Base-by-base conservation (phyloP, 2,329 filamentous ascomycete genomes). In the Calonectria crousiana region DNA sequence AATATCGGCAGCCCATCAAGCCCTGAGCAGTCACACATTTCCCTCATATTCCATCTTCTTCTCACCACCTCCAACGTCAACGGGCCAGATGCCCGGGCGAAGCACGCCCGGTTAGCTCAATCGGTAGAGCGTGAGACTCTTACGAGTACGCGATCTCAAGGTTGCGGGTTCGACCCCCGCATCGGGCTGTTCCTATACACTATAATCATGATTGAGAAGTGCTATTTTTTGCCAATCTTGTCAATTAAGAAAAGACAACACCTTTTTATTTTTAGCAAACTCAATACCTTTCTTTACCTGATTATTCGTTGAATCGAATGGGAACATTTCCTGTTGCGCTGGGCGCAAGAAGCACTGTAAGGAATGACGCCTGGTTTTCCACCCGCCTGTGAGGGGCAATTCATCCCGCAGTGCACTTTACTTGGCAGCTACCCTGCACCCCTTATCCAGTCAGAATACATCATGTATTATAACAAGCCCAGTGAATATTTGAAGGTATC, bases 51-150 rank as follows among this genome's bases (percentile, higher is more conserved):
- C 44, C 34, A 26, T 14, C 6, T 44, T 51, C 64, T 70, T 20
- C 11, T 23, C 14, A 3, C 5, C 6, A 5, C 26, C 34, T 36
- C 26, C 53, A 68, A 53, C 53, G 64, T 36, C 53, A 23, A 64
- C 47, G 64, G 58, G 66, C 49, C n/a, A 58, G 32, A 49, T 30
- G 86, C 85, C 86, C 87, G 88, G 89, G 89, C 87, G 86, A 88
- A 83, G 84, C 70, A 71, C 71, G 77, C 77, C 77, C 76, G 80
- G 79, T 79, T 81, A 81, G 79, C 78, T 82, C 78, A 81, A 82
- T 82, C 77, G 78, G 80, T 92, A 92, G 90, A 92, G 90, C 90
- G 90, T 91, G 88, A 91, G 91, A 92, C 91, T 92, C 90, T 89
- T 89, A 89, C n/a, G 76, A 78, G 78, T 77, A 74, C 78, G 67